A percentile compares a stretch with the other conserved stretches of the same genome.
phyloP scores from a whole-genome alignment of 768 basidiomycete species.

The Hygrocybe coccinea region DNA sequence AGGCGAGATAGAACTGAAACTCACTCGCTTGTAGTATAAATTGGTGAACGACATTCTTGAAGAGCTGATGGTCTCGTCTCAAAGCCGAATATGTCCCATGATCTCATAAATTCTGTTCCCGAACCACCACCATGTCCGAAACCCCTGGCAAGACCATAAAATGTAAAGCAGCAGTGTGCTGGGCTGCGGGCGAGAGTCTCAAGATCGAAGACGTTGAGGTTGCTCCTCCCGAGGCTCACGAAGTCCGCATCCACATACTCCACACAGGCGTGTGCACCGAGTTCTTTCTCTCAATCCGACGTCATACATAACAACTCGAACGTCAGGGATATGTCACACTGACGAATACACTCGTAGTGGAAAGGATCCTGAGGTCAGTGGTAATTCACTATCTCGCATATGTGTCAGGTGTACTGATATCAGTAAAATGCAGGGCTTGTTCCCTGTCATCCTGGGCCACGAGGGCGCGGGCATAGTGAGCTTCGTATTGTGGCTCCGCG shows the following conservation, averaged over 20 bases:
- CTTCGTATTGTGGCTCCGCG: not conserved
- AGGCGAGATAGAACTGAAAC: constrained; percentile 20
- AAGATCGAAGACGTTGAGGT: constrained; percentile 92
- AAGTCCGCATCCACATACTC: constrained; percentile 90
- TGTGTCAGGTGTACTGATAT: constrained; percentile 8
- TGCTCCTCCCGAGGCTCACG: constrained; percentile 80
- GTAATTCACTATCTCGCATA: not conserved
- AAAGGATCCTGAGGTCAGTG: constrained; percentile 82
- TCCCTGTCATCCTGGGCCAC: constrained; percentile 92
- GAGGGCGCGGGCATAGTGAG: constrained; percentile 88
- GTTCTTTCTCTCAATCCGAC: not conserved
- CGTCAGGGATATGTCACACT: constrained; percentile 87
- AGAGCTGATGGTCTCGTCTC: constrained; percentile 3
- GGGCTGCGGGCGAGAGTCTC: constrained; percentile 85
- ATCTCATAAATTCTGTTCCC: not conserved
- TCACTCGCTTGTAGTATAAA: constrained; percentile 85
- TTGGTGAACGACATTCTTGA: constrained; percentile 67
- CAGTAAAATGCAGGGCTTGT: constrained; percentile 57
- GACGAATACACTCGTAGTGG: constrained; percentile 97
- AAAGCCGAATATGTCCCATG: not conserved
- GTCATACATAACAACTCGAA: not conserved
- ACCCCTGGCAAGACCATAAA: constrained; percentile 74
- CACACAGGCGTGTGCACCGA: constrained; percentile 73
- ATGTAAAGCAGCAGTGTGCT: constrained; percentile 93
- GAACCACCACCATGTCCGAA: constrained; percentile 52